Evolutionary conservation across 495 filamentous ascomycete species (phyloP).

Genomic region (Aspergillus ellipticus): DNA sequence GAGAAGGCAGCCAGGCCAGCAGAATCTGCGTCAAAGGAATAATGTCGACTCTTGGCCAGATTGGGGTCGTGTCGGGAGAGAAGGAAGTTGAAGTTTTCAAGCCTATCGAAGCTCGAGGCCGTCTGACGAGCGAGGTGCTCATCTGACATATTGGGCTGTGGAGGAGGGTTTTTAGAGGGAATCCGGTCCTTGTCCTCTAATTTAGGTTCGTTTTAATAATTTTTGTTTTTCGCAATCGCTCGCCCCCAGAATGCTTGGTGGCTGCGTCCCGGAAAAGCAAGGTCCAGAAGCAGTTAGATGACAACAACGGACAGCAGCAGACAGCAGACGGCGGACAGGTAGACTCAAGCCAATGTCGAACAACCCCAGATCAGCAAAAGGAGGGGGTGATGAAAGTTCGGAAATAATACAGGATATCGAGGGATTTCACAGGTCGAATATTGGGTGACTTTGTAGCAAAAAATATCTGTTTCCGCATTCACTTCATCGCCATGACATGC

Average conservation of each 20-base stretch:
- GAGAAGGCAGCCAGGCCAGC: slow-evolving; percentile 34
- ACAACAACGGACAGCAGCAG: slow-evolving; percentile 14
- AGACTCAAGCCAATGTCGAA: slow-evolving; percentile 13
- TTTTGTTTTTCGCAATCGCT: slow-evolving; percentile 13
- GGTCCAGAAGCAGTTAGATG: slow-evolving; percentile 14
- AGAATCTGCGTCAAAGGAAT: slow-evolving; percentile 42
- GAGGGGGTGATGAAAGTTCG: slow-evolving; percentile 4
- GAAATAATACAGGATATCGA: slow-evolving; percentile 15
- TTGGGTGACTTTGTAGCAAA: slow-evolving; percentile 19
- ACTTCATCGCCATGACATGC: slow-evolving; percentile 25
- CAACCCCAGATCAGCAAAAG: slow-evolving; percentile 29
- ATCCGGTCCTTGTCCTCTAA: slow-evolving; percentile 8
- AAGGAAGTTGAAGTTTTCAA: slow-evolving; percentile 45
- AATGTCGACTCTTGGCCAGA: slow-evolving; percentile 34
- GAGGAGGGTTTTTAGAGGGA: slow-evolving; percentile 17
- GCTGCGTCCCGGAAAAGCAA: slow-evolving; percentile 10
- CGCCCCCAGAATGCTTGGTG: slow-evolving; percentile 14
- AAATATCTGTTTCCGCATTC: slow-evolving; percentile 19
- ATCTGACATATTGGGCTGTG: slow-evolving; percentile 37
- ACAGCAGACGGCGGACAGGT: slow-evolving; percentile 8
- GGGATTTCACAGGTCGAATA: slow-evolving; percentile 11
- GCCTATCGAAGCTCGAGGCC: slow-evolving; percentile 33
- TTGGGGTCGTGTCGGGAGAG: slow-evolving; percentile 38
- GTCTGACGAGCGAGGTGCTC: slow-evolving; percentile 31
- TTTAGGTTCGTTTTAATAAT: slow-evolving; percentile 13